Conservation (phyloP, 2,329 filamentous ascomycete genomes). For the Sphaerulina populicola region DNA sequence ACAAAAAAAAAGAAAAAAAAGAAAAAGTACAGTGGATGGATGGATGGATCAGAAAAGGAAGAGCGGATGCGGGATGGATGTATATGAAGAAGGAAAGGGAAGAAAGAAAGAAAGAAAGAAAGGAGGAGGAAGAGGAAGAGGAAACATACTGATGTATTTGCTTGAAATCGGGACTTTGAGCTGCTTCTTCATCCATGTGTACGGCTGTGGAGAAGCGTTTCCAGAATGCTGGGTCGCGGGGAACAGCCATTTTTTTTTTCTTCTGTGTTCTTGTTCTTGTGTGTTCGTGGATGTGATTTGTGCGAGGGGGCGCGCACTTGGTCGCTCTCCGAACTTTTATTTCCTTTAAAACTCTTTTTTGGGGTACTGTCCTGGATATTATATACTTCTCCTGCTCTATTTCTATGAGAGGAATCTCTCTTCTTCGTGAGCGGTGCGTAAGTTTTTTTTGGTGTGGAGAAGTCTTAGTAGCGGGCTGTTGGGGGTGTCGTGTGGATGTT, state of each 20-base stretch:
- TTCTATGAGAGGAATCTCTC: too few relatives aligned
- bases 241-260: slow-evolving; percentile 38
- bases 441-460: too few relatives aligned
- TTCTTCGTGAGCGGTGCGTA: too few relatives aligned
- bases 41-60: background rate
- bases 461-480: too few relatives aligned
- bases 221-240: slow-evolving; percentile 54
- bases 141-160: slow-evolving; percentile 36
- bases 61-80: background rate
- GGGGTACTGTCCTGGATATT: too few relatives aligned
- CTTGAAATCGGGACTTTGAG: slow-evolving; percentile 10
- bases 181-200: slow-evolving; percentile 46
- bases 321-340: too few relatives aligned
- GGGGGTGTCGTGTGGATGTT: too few relatives aligned
- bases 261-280: background rate
- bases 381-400: too few relatives aligned
- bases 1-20: background rate
- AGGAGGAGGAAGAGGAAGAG: slow-evolving; percentile 2
- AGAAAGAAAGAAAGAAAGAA: background rate
- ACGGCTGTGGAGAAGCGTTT: slow-evolving; percentile 52
- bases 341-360: too few relatives aligned
- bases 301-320: too few relatives aligned
- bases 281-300: background rate
- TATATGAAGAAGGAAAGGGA: too few relatives aligned
- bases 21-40: background rate